Percentiles rank a stretch among this genome's conserved stretches.
Evolutionary conservation across 2,329 filamentous ascomycete species (phyloP).

Genomic region (Aureobasidium sp.): DNA sequence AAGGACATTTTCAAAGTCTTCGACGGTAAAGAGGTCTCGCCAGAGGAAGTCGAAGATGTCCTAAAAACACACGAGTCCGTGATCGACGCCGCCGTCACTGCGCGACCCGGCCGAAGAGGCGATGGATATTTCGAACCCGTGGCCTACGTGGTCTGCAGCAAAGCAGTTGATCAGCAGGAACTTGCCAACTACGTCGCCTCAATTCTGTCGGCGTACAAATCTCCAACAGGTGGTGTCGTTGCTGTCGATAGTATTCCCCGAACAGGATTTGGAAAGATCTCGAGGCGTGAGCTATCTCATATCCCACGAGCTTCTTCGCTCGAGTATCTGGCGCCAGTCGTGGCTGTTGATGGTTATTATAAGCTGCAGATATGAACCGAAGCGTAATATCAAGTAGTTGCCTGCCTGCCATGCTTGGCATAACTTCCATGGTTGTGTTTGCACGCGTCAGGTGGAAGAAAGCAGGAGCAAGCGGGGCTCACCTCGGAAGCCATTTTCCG

Average conservation of each 20-base stretch:
- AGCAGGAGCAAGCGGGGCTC: neutral
- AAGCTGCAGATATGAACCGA: neutral
- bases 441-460: too few relatives aligned
- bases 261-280: neutral
- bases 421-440: too few relatives aligned
- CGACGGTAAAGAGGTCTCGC: neutral
- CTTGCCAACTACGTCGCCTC: neutral
- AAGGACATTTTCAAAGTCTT: neutral
- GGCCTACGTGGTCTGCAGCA: neutral
- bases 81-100: neutral
- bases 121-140: neutral
- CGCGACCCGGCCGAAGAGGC: neutral
- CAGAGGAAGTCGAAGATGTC: neutral
- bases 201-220: neutral
- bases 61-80: neutral
- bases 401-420: too few relatives aligned
- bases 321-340: neutral
- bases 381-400: neutral
- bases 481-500: neutral
- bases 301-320: neutral
- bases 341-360: neutral
- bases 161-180: neutral
- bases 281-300: neutral
- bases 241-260: neutral
- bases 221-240: neutral